These are phyloP conservation scores for Tetramitus jugosus DNA, from an alignment of 208 protist genomes.

Conservation along the genomic window DNA sequence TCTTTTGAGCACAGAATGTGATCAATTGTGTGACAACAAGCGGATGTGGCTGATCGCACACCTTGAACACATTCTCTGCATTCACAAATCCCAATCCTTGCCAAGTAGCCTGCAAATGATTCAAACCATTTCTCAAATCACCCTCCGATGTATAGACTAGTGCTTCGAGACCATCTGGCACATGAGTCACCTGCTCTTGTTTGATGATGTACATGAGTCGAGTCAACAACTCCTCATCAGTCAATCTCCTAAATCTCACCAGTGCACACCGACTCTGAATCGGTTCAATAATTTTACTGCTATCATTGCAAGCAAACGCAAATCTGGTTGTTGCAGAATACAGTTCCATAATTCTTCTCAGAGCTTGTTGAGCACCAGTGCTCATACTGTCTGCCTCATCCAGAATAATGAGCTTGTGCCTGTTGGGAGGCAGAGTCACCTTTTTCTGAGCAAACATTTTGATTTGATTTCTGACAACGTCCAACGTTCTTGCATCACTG, in stretches of 20 bases:
- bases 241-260: conserved; percentile 61
- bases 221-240: conserved; percentile 72
- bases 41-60: conserved; percentile 96
- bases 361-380: conserved; percentile 90
- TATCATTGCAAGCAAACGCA: conserved; percentile 97
- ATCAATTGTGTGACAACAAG: conserved; percentile 81
- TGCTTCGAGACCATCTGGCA: conserved; percentile 79
- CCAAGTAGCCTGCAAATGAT: conserved; percentile 92
- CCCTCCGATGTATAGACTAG: conserved; percentile 94
- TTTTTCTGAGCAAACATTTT: conserved; percentile 95
- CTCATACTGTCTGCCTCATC: conserved; percentile 99
- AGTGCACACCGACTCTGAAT: conserved; percentile 92
- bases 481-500: conserved; percentile 96
- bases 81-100: conserved; percentile 88
- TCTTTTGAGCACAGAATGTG: conserved; percentile 55
- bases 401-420: conserved; percentile 98
- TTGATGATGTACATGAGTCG: conserved; percentile 49
- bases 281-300: conserved; percentile 97
- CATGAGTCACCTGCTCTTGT: conserved; percentile 72
- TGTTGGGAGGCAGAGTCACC: conserved; percentile 68
- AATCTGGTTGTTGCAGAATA: conserved; percentile 94
- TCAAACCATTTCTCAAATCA: conserved; percentile 91
- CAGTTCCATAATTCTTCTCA: conserved; percentile 96
- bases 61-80: conserved; percentile 96
- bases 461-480: conserved; percentile 95